A percentile compares a stretch with the other conserved stretches of the same genome.
These are phyloP conservation scores for Penicillium atrosanguineum DNA, from an alignment of 495 filamentous ascomycete genomes.

Conservation along the genomic window DNA sequence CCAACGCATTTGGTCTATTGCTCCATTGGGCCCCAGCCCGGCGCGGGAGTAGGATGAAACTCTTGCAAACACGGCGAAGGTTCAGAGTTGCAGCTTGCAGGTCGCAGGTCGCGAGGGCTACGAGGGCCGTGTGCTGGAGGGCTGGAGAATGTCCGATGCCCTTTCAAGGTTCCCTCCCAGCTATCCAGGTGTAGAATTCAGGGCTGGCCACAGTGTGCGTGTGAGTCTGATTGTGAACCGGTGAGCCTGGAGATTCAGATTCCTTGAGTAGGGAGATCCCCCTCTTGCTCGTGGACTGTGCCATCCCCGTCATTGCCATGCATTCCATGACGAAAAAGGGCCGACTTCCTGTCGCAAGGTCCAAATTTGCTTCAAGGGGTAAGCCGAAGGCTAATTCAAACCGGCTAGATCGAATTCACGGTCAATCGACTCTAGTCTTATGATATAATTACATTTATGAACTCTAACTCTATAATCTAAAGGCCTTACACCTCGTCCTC, in stretches of 20 bases:
- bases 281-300: slow-evolving; percentile 3
- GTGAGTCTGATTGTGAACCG: neutral
- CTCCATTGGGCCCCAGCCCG: neutral
- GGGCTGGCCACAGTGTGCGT: neutral
- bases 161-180: neutral
- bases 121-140: neutral
- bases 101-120: neutral
- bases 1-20: neutral
- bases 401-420: neutral
- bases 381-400: neutral
- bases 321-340: neutral
- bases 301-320: slow-evolving; percentile 4
- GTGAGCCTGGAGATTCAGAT: neutral
- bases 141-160: neutral
- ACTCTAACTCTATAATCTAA: neutral
- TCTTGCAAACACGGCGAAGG: neutral
- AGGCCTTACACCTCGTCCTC: slow-evolving; percentile 62
- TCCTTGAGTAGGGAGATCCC: neutral
- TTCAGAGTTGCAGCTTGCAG: neutral
- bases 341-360: neutral
- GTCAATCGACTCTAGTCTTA: neutral
- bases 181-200: neutral
- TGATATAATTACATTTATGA: neutral
- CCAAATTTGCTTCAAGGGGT: neutral
- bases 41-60: neutral